Conservation (phyloP, 1,284 basidiomycete genomes). For the Moesziomyces sp. region DNA sequence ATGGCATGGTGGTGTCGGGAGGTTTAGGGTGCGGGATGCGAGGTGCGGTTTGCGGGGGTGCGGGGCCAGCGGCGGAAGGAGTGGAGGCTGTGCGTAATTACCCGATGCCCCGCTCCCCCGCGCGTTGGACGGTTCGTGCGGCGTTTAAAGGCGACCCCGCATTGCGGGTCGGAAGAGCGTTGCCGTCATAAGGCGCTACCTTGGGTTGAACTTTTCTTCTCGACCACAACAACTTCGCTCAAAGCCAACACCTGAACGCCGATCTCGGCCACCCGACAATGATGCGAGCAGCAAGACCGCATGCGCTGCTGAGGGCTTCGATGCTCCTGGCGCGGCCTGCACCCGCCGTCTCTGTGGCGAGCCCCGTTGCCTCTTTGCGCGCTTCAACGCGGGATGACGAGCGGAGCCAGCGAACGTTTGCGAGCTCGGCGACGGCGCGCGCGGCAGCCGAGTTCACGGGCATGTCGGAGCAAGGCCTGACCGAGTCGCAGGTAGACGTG, state of each 20-base stretch:
- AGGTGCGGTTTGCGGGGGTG: neutral
- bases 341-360: too few relatives aligned
- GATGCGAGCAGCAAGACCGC: too few relatives aligned
- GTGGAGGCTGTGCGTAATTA: constrained; percentile 16
- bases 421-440: neutral
- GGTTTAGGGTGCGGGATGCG: neutral
- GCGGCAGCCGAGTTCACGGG: constrained; percentile 29
- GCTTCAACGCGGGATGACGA: too few relatives aligned
- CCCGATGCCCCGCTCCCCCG: neutral
- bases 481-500: constrained; percentile 53
- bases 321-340: too few relatives aligned
- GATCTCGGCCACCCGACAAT: too few relatives aligned
- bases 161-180: too few relatives aligned
- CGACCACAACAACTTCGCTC: too few relatives aligned
- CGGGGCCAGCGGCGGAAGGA: neutral
- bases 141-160: constrained; percentile 1
- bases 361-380: too few relatives aligned
- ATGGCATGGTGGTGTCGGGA: neutral
- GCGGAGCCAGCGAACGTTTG: neutral
- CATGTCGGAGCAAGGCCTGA: constrained; percentile 46
- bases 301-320: too few relatives aligned
- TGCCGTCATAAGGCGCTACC: too few relatives aligned
- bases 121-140: constrained; percentile 4
- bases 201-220: too few relatives aligned
- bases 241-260: too few relatives aligned